phyloP scores from a whole-genome alignment of 2,329 filamentous ascomycete genomes.

The Penicillium sp. region DNA sequence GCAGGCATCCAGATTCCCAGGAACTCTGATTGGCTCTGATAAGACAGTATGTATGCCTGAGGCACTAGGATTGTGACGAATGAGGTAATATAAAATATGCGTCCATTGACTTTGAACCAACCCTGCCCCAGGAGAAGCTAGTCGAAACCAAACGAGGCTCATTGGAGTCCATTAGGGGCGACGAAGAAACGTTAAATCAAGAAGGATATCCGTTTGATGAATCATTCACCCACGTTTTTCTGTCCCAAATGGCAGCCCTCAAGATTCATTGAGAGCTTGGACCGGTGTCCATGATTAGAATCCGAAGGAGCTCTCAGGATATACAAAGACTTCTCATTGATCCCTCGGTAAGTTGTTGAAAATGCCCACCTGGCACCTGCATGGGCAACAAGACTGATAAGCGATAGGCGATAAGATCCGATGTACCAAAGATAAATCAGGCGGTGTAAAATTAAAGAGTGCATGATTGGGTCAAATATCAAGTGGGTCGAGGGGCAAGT shows the following conservation, averaged over 20 bases:
- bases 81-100: neutral
- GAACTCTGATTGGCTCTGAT: conserved; percentile 20
- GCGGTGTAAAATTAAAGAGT: neutral
- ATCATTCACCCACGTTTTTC: neutral
- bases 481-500: neutral
- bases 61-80: neutral
- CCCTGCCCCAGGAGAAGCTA: neutral
- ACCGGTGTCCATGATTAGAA: neutral
- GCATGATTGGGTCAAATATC: neutral
- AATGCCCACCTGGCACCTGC: neutral
- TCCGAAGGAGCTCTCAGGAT: too few species aligned
- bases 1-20: conserved; percentile 32
- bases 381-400: neutral
- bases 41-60: neutral
- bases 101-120: neutral
- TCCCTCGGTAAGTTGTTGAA: neutral
- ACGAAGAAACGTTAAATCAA: neutral
- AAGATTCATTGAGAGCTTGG: too few species aligned
- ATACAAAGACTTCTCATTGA: neutral
- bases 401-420: conserved; percentile 7
- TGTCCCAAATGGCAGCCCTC: neutral
- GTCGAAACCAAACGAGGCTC: neutral
- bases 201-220: neutral
- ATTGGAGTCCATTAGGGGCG: neutral
- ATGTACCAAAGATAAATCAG: conserved; percentile 2